These are phyloP conservation scores for Tardiomyces blankii DNA, from an alignment of 1,139 yeast genomes.

Conservation along the genomic window DNA sequence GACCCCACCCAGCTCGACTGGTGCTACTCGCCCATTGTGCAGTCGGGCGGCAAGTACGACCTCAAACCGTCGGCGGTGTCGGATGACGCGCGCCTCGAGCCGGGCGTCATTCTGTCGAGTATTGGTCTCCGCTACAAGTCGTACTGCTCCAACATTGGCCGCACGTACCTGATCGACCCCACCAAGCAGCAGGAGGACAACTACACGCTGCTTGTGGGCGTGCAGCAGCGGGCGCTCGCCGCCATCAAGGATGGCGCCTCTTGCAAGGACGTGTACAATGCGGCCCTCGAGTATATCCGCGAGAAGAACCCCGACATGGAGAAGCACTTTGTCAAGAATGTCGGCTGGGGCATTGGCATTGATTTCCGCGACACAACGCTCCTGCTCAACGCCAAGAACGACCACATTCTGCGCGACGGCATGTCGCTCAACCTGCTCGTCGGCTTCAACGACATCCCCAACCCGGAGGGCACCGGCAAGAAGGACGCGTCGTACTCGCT, in stretches of 20 bases:
- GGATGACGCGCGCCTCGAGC: conserved; percentile 49
- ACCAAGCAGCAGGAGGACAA: conserved; percentile 65
- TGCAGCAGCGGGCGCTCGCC: conserved; percentile 53
- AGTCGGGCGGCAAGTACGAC: conserved; percentile 81
- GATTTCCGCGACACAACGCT: conserved; percentile 80
- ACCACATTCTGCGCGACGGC: conserved; percentile 52
- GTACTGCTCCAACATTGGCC: conserved; percentile 78
- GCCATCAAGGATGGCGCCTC: conserved; percentile 56
- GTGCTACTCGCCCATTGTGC: conserved; percentile 90
- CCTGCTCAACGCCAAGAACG: conserved; percentile 58
- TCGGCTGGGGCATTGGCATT: conserved; percentile 86
- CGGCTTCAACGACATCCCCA: conserved; percentile 57
- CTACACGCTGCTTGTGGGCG: conserved; percentile 60
- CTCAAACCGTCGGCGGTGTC: conserved; percentile 79
- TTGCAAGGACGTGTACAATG: conserved; percentile 56
- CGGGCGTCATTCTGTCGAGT: conserved; percentile 76
- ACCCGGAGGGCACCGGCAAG: conserved; percentile 33
- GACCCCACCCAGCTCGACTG: conserved; percentile 77
- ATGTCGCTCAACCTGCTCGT: conserved; percentile 67
- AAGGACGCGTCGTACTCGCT: conserved; percentile 51
- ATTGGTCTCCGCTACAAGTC: conserved; percentile 81
- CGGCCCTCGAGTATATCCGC: conserved; percentile 48
- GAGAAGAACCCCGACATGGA: conserved; percentile 50
- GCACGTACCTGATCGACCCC: conserved; percentile 89
- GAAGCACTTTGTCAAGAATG: conserved; percentile 58